Base-by-base conservation (phyloP, 2,329 filamentous ascomycete species). In the Daldinia sp. region DNA sequence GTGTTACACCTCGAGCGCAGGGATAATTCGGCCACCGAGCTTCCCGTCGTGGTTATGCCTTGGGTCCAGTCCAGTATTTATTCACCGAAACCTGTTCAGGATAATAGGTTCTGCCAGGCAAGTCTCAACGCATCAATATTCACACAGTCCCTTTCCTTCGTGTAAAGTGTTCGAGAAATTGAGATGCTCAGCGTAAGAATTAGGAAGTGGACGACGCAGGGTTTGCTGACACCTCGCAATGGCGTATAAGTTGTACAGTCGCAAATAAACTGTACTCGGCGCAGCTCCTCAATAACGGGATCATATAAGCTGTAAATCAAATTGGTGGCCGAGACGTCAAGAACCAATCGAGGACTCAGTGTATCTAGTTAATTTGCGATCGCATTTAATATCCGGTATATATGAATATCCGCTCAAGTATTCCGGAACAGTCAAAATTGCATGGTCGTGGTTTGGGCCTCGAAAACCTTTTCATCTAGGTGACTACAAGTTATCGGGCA, bases 11-110 rank as follows among this genome's bases (percentile, higher is more conserved):
- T 56, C 44, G 10, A 59, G 54, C 48, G 54, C 63, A 67, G 58
- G 65, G 63, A 50, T 44, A 33, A 35, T 65, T 50, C 42, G 50
- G 28, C 20, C 58, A 28, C 62, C 35, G 35, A 62, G 53, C 37
- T 63, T 61, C 62, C 53, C 57, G 30, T 56, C 51, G 60, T 59
- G 35, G 60, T 54, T 65, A 54, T 61, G 59, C 62, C 53, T 69
- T 51, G 41, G 41, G 46, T 41, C 54, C 58, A 41, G 13, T 50
- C 41, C 58, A 42, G 55, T 44, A 33, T 42, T 64, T 55, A 61
- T 60, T 41, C 37, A 63, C 26, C 6, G 35, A 15, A 56, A 50
- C 37, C 44, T 41, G 61, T 26, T 23, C 37, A 41, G 10, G 33
- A n/a, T 48, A 30, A 13, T n/a, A n/a, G n/a, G n/a, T 53, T 39